Conservation (phyloP, 2,329 filamentous ascomycete species). For the Endothia cerciana region DNA sequence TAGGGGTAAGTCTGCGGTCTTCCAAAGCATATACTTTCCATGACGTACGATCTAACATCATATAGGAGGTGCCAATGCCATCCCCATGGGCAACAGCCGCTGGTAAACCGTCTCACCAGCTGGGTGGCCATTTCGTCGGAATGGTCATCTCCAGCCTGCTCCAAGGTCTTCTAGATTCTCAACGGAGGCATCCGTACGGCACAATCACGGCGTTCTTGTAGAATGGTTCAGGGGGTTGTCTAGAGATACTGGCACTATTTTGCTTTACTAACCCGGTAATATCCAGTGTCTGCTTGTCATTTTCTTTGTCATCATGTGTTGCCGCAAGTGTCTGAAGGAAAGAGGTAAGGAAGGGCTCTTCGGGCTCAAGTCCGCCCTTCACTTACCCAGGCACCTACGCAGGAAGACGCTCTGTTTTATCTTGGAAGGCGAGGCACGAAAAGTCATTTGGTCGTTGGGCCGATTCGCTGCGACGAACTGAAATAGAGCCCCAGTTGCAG, state of each 20-base stretch:
- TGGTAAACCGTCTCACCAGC: conserved; percentile 45
- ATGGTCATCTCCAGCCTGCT: conserved; percentile 8
- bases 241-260: conserved; percentile 30
- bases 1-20: conserved; percentile 31
- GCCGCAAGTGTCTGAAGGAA: conserved; percentile 5
- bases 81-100: conserved; percentile 54
- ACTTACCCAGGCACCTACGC: conserved; percentile 10
- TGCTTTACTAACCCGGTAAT: conserved; percentile 25
- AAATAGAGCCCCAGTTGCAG: conserved; percentile 7
- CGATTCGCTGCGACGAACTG: conserved; percentile 8
- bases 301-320: conserved; percentile 7
- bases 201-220: conserved; percentile 30
- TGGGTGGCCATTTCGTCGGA: neutral
- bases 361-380: conserved; percentile 4
- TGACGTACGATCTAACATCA: conserved; percentile 25
- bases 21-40: conserved; percentile 20
- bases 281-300: conserved; percentile 21
- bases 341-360: conserved; percentile 8
- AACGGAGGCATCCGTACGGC: conserved; percentile 23
- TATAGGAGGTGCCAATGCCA: conserved; percentile 50
- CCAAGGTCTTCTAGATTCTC: conserved; percentile 15
- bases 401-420: neutral
- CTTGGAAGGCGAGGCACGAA: conserved; percentile 19
- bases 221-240: conserved; percentile 24
- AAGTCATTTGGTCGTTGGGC: conserved; percentile 20